A percentile compares a stretch with the other conserved stretches of the same genome.
phyloP scores from a whole-genome alignment of 768 basidiomycete genomes.

The Lactifluus rugatus region DNA sequence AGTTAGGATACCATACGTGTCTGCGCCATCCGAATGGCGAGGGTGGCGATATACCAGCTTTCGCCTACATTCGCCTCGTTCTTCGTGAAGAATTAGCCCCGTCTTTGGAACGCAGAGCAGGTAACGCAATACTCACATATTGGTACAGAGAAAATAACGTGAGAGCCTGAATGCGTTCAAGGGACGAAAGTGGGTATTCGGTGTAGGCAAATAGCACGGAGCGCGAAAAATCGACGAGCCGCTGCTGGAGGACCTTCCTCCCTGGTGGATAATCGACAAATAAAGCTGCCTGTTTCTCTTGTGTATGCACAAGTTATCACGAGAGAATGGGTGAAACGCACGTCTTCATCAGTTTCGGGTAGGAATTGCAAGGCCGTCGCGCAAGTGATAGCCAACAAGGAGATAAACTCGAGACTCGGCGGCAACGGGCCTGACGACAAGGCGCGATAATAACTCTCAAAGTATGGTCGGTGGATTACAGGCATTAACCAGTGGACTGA shows the following conservation, averaged over 20 bases:
- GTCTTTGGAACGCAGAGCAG: not conserved
- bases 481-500: conserved; percentile 20
- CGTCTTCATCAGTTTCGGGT: conserved; percentile 20
- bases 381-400: conserved; percentile 21
- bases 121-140: conserved; percentile 10
- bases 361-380: conserved; percentile 22
- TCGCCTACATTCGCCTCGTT: conserved; percentile 14
- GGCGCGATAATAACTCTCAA: conserved; percentile 19
- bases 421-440: conserved; percentile 15
- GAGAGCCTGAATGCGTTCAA: conserved; percentile 21
- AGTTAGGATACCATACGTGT: conserved; percentile 14
- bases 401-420: conserved; percentile 20
- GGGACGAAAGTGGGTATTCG: conserved; percentile 13
- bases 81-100: not conserved
- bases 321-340: not conserved
- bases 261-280: conserved; percentile 20
- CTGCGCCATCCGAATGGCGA: conserved; percentile 23
- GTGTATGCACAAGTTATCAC: not conserved
- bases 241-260: conserved; percentile 18
- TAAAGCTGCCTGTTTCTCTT: conserved; percentile 3
- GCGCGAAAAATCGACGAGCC: conserved; percentile 18
- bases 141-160: conserved; percentile 17
- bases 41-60: conserved; percentile 14
- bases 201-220: conserved; percentile 14
- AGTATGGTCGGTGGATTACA: conserved; percentile 20